Evolutionary conservation across 164 flowering plant genomes (phyloP).

Genomic region (Warburgia ugandensis): DNA sequence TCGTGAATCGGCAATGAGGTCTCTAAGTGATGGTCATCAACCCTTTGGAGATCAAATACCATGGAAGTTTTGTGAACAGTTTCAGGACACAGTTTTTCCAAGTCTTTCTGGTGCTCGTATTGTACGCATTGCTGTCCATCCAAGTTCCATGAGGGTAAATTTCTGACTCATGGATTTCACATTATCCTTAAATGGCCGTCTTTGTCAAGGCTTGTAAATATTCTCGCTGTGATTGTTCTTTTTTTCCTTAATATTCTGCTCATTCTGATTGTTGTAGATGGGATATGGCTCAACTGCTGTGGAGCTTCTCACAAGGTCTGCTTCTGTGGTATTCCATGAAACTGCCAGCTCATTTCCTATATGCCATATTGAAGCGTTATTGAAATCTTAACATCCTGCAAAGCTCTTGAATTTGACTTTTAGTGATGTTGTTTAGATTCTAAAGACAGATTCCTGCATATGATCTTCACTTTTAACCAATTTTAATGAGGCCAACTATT

Average conservation of each 20-base stretch:
- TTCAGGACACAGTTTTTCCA: slow-evolving; percentile 73
- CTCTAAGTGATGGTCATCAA: slow-evolving; percentile 72
- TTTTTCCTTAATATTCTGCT: slow-evolving; percentile 3
- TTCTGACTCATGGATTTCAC: neutral
- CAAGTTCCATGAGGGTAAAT: slow-evolving; percentile 84
- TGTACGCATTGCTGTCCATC: slow-evolving; percentile 98
- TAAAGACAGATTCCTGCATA: no score
- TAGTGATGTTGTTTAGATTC: no score
- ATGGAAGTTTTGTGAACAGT: slow-evolving; percentile 93
- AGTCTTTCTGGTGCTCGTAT: slow-evolving; percentile 94
- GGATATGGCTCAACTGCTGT: slow-evolving; percentile 96
- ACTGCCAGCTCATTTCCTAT: neutral
- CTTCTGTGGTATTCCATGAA: neutral
- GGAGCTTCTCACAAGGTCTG: slow-evolving; percentile 70
- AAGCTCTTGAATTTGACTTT: no score
- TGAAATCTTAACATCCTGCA: no score
- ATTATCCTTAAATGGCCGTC: no score
- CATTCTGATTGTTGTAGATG: slow-evolving; percentile 35
- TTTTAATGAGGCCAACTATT: no score
- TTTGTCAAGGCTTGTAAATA: no score
- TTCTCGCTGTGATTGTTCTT: no score
- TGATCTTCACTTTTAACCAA: no score
- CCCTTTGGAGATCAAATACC: slow-evolving; percentile 97
- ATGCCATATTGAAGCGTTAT: no score
- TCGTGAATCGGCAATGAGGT: slow-evolving; percentile 61